Conservation (phyloP, 1,139 yeast species). For the Entelexis sorbosivorans region DNA sequence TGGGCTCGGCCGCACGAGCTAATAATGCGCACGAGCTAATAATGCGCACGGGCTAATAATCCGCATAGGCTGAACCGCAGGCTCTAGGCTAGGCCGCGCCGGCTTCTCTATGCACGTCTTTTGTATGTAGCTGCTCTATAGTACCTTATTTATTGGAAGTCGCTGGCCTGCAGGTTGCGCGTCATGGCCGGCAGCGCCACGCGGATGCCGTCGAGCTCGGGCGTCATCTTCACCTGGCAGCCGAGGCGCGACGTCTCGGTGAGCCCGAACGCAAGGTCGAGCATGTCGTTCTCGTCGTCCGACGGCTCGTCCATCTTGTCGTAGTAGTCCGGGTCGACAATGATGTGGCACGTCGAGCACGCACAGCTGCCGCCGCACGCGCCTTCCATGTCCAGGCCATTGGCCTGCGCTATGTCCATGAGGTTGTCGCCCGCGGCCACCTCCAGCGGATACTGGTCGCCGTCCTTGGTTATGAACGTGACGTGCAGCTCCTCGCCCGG, state of each 20-base stretch:
- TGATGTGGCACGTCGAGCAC: slow-evolving; percentile 93
- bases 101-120: too few species aligned
- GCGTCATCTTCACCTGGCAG: slow-evolving; percentile 82
- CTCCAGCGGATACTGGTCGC: slow-evolving; percentile 66
- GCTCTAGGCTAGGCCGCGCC: too few species aligned
- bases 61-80: too few species aligned
- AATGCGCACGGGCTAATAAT: too few species aligned
- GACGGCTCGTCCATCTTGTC: slow-evolving; percentile 89
- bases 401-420: slow-evolving; percentile 88
- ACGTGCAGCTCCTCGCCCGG: slow-evolving; percentile 88
- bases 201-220: slow-evolving; percentile 81
- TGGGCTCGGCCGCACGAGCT: background rate
- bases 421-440: slow-evolving; percentile 88
- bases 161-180: slow-evolving; percentile 71
- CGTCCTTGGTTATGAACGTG: slow-evolving; percentile 88
- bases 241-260: slow-evolving; percentile 90
- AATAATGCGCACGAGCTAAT: too few species aligned
- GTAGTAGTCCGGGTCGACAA: slow-evolving; percentile 87
- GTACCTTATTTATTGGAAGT: slow-evolving; percentile 38
- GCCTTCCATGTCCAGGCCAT: slow-evolving; percentile 92
- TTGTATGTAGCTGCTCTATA: background rate
- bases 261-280: slow-evolving; percentile 91
- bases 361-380: slow-evolving; percentile 99
- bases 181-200: slow-evolving; percentile 99
- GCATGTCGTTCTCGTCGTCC: slow-evolving; percentile 97